Conservation (phyloP, 1,284 basidiomycete genomes). For the Kalmanozyma brasiliensis region DNA sequence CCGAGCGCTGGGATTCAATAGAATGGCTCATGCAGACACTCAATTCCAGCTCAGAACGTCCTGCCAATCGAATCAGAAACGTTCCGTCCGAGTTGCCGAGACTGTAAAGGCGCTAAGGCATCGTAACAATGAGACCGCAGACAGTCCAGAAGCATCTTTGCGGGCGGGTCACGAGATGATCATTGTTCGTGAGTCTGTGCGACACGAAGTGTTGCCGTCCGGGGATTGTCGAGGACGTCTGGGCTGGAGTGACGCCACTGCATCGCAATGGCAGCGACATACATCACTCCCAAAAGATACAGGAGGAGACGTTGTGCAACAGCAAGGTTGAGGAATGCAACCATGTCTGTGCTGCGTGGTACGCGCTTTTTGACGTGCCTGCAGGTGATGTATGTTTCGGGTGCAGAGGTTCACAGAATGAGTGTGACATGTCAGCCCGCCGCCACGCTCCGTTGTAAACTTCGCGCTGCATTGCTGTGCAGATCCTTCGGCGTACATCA, state of each 20-base stretch:
- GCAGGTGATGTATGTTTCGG: too few relatives aligned
- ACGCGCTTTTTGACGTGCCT: slow-evolving; percentile 28
- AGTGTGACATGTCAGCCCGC: slow-evolving; percentile 33
- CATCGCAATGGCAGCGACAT: neutral
- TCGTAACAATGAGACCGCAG: neutral
- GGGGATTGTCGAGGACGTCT: too few relatives aligned
- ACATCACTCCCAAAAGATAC: neutral
- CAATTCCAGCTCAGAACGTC: too few relatives aligned
- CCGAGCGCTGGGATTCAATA: too few relatives aligned
- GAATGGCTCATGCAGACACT: slow-evolving; percentile 1
- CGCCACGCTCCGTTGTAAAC: too few relatives aligned
- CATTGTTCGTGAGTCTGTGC: too few relatives aligned
- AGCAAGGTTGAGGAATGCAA: slow-evolving; percentile 13
- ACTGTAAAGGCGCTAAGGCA: too few relatives aligned
- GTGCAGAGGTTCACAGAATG: too few relatives aligned
- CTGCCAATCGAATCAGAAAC: neutral
- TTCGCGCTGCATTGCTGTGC: neutral
- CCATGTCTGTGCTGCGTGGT: neutral
- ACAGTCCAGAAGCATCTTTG: slow-evolving; percentile 2
- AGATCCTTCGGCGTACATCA: neutral
- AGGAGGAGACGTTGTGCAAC: slow-evolving; percentile 9
- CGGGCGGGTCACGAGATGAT: too few relatives aligned
- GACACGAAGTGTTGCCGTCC: too few relatives aligned
- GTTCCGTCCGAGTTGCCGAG: neutral
- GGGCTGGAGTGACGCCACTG: slow-evolving; percentile 1